Evolutionary conservation across 1,139 yeast species (phyloP).

Genomic region (Hemisphaericaspora xylofermentans): DNA sequence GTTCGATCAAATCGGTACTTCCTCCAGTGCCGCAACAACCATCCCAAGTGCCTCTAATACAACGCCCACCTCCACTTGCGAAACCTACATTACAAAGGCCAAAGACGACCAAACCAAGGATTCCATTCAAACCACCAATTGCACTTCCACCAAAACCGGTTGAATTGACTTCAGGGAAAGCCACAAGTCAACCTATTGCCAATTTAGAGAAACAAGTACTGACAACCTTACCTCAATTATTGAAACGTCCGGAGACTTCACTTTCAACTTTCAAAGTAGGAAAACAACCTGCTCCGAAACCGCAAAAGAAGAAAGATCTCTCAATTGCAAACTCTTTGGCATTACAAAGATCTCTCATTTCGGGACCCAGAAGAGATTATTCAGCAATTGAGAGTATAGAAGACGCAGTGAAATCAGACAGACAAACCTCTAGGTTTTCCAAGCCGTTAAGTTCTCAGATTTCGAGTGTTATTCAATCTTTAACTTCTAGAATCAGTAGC

Average conservation of each 20-base stretch:
- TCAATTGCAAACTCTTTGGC: constrained; percentile 70
- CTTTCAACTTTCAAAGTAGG: neutral
- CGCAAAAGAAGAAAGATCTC: constrained; percentile 15
- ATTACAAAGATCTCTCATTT: constrained; percentile 46
- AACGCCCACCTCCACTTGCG: neutral
- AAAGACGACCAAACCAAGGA: neutral
- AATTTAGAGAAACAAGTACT: neutral
- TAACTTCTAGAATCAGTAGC: constrained; percentile 22
- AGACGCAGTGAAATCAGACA: constrained; percentile 22
- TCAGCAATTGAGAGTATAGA: constrained; percentile 27
- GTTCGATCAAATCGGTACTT: constrained; percentile 12
- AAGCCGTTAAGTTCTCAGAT: constrained; percentile 26
- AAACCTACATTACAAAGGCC: neutral
- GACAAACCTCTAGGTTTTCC: neutral
- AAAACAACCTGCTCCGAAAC: neutral
- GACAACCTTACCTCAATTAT: neutral
- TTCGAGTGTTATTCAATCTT: constrained; percentile 28
- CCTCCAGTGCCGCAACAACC: constrained; percentile 2
- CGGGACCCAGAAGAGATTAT: constrained; percentile 26
- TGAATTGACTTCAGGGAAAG: neutral
- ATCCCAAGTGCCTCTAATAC: constrained; percentile 2
- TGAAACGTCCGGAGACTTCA: neutral
- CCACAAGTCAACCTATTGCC: constrained; percentile 55
- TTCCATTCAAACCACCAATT: neutral
- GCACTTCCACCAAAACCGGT: neutral